These are phyloP conservation scores for Sclerotinia glacialis DNA, from an alignment of 2,329 filamentous ascomycete genomes.

Conservation along the genomic window DNA sequence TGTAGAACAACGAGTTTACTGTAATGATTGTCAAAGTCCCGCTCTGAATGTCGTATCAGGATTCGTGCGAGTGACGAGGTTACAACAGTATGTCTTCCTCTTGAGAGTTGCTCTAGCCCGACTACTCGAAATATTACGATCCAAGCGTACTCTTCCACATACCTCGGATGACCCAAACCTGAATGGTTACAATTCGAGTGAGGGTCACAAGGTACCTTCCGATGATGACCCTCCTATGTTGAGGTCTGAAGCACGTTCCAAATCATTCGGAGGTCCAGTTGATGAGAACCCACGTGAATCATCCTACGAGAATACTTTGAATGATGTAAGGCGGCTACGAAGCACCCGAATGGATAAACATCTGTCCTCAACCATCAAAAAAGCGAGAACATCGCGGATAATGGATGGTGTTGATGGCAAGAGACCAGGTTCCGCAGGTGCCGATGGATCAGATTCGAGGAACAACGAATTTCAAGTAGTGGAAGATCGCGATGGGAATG, in stretches of 20 bases:
- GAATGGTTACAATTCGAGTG: constrained; percentile 63
- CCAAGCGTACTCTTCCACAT: constrained; percentile 75
- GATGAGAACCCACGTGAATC: constrained; percentile 62
- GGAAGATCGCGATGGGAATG: constrained; percentile 69
- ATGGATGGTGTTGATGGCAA: constrained; percentile 80
- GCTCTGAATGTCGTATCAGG: constrained; percentile 53
- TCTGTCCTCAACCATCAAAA: constrained; percentile 87
- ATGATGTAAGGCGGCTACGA: constrained; percentile 85
- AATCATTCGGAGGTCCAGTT: constrained; percentile 65
- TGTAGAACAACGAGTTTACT: constrained; percentile 67
- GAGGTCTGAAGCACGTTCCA: constrained; percentile 67
- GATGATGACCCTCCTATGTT: constrained; percentile 54
- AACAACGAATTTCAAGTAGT: constrained; percentile 71
- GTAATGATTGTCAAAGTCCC: constrained; percentile 61
- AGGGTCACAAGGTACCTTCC: constrained; percentile 55
- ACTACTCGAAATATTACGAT: constrained; percentile 80
- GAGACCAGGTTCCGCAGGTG: constrained; percentile 70
- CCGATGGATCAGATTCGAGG: constrained; percentile 52
- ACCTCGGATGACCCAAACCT: constrained; percentile 70
- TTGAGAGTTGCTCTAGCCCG: constrained; percentile 87
- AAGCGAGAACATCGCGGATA: constrained; percentile 84
- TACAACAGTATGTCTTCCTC: constrained; percentile 93
- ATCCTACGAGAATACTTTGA: constrained; percentile 91
- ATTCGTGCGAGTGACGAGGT: constrained; percentile 75
- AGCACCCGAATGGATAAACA: constrained; percentile 94